These are phyloP conservation scores for Penicillium frequentans DNA, from an alignment of 2,329 filamentous ascomycete genomes.

Conservation along the genomic window DNA sequence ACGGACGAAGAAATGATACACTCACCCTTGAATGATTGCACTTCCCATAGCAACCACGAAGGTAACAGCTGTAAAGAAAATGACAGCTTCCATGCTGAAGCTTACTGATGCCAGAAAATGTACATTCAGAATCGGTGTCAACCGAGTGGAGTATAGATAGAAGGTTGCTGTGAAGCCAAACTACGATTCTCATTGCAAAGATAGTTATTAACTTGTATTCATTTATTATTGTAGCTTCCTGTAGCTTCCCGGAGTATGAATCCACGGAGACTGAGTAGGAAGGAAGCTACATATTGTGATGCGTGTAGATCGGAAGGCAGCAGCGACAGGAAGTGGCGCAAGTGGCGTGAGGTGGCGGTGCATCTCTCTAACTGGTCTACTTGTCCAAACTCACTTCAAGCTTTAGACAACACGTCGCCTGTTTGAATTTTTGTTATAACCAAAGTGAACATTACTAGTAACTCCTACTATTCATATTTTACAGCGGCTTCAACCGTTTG, in stretches of 20 bases:
- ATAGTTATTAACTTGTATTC: not conserved
- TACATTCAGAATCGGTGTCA: not conserved
- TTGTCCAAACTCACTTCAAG: constrained; percentile 4
- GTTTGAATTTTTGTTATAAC: not conserved
- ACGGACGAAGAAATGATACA: not conserved
- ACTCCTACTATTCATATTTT: not conserved
- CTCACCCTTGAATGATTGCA: constrained; percentile 12
- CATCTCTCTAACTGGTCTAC: constrained; percentile 2
- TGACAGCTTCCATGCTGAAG: constrained; percentile 10
- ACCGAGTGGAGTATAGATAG: not conserved
- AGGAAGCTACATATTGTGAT: not conserved
- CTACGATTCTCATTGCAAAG: not conserved
- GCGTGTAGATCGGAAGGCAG: constrained; percentile 1
- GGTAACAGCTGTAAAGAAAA: constrained; percentile 11
- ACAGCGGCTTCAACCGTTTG: not conserved
- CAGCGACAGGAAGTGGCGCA: constrained; percentile 6
- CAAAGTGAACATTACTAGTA: not conserved
- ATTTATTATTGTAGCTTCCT: not conserved
- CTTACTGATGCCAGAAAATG: not conserved
- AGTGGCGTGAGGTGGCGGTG: constrained; percentile 10
- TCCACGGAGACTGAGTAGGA: not conserved
- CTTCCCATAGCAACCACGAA: constrained; percentile 11
- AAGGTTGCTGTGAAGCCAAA: not conserved
- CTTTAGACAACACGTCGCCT: constrained; percentile 1
- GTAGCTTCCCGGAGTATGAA: not conserved